These are phyloP conservation scores for Pilobolus umbonatus DNA, from an alignment of 192 early-diverging fungal species.

Conservation along the genomic window DNA sequence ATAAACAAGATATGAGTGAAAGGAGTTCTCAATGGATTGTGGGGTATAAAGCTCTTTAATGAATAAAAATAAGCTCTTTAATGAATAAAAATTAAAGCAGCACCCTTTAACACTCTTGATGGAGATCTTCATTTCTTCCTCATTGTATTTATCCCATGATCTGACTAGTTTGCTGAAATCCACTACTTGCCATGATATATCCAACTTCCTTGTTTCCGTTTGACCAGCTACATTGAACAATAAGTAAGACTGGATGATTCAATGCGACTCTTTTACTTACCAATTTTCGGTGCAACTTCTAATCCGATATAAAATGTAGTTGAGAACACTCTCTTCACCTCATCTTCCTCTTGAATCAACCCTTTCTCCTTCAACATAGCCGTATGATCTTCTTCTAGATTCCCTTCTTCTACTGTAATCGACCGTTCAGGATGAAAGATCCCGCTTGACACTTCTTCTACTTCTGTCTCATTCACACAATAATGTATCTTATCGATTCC, in stretches of 20 bases:
- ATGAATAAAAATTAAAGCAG: not conserved
- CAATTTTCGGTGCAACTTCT: slow-evolving; percentile 53
- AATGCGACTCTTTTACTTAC: slow-evolving; percentile 21
- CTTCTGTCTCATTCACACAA: slow-evolving; percentile 65
- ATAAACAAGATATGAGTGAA: slow-evolving; percentile 7
- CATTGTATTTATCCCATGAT: slow-evolving; percentile 73
- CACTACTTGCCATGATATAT: slow-evolving; percentile 75
- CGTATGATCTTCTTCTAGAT: slow-evolving; percentile 25
- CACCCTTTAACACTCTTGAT: slow-evolving; percentile 58
- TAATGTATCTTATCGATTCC: slow-evolving; percentile 66
- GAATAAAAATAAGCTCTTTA: not conserved
- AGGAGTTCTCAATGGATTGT: too few relatives aligned
- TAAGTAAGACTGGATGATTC: not conserved
- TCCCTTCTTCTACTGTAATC: slow-evolving; percentile 31
- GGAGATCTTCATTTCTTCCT: slow-evolving; percentile 58
- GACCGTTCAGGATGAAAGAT: slow-evolving; percentile 38
- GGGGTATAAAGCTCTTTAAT: not conserved
- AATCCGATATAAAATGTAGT: slow-evolving; percentile 92
- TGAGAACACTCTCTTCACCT: slow-evolving; percentile 51
- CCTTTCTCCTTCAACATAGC: slow-evolving; percentile 24
- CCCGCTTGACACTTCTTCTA: slow-evolving; percentile 62
- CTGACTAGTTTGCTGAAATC: slow-evolving; percentile 85
- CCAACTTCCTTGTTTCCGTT: slow-evolving; percentile 58
- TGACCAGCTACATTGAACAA: slow-evolving; percentile 32
- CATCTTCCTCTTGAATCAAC: slow-evolving; percentile 16